phyloP scores from a whole-genome alignment of 805 yeast species.

The Metschnikowia amazonensis region DNA sequence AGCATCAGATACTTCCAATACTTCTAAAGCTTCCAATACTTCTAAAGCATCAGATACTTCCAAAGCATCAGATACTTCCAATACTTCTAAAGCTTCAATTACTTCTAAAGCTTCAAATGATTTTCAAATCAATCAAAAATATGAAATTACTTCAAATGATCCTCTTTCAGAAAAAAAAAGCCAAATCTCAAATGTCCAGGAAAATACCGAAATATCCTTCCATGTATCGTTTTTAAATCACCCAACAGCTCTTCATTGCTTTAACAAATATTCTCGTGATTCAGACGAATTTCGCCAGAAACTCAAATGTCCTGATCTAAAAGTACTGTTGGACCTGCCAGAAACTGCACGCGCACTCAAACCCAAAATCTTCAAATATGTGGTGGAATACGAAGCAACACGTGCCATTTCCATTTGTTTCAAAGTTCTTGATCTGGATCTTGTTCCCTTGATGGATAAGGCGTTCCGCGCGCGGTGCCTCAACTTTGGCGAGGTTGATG shows the following conservation, averaged over 20 bases:
- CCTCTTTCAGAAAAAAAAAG: too few relatives aligned
- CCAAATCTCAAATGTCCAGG: too few relatives aligned
- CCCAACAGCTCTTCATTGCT: constrained; percentile 30
- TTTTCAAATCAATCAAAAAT: too few relatives aligned
- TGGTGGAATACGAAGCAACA: constrained; percentile 38
- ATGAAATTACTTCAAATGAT: too few relatives aligned
- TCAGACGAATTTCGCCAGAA: constrained; percentile 18
- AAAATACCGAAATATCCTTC: background rate
- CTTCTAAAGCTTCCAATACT: too few relatives aligned
- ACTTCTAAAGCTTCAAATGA: too few relatives aligned
- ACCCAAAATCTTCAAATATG: constrained; percentile 39
- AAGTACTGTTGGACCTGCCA: background rate
- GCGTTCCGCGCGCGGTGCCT: constrained; percentile 29
- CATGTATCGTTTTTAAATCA: constrained; percentile 28
- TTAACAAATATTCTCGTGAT: constrained; percentile 30
- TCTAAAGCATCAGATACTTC: too few relatives aligned
- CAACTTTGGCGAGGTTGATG: constrained; percentile 42
- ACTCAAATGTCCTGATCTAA: background rate
- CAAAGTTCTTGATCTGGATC: constrained; percentile 10
- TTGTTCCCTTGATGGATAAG: constrained; percentile 16
- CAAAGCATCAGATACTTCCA: too few relatives aligned
- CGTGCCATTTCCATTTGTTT: constrained; percentile 26
- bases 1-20: too few relatives aligned
- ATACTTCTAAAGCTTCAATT: too few relatives aligned
- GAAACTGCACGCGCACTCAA: constrained; percentile 23